Base-by-base conservation (phyloP, 2,329 filamentous ascomycete species). In the Epichloe elymi region DNA sequence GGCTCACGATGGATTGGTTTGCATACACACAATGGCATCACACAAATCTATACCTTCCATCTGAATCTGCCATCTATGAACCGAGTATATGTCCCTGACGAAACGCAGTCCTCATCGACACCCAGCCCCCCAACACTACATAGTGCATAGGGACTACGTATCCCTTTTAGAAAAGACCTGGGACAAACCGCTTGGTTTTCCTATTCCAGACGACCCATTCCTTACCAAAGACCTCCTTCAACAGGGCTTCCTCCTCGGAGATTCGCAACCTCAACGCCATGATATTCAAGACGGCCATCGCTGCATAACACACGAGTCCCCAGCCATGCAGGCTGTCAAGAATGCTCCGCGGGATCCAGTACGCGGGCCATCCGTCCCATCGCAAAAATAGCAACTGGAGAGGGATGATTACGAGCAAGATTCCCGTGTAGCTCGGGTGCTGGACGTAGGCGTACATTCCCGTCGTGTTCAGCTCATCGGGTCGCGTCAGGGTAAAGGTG, bases 371-470 rank as follows among this genome's bases (percentile, higher is more conserved):
- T 0, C 67, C 72, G 52, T 74, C 71, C 26, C 62, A 52, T 0
- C 71, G 58, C 14, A 59, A 50, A 6, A 73, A 58, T 4, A 76
- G 51, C 1, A 58, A 50, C 1, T 59, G 37, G 48, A 66, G 64
- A 41, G 54, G 59, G 1, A 64, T 14, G 1, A 67, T 48, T 0
- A 77, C 55, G 3, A 70, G 33, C 0, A 66, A 10, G 2, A 71
- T 43, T 0, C 71, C 75, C 0, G 70, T 70, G 52, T 79, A 79
- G 50, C 74, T 74, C 2, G 75, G 74, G 56, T 79, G 74, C 56
- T 77, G 74, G 3, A 77, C 60, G 53, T 70, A 73, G 17, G 55
- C 54, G 53, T 78, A 78, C 2, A 78, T 60, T 0, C 75, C 1
- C 1, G 57, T 61, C 0, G 73, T 78, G 12, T 68, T 65, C 7